These are phyloP conservation scores for Metschnikowia bowlesiae DNA, from an alignment of 805 yeast species.

Conservation along the genomic window DNA sequence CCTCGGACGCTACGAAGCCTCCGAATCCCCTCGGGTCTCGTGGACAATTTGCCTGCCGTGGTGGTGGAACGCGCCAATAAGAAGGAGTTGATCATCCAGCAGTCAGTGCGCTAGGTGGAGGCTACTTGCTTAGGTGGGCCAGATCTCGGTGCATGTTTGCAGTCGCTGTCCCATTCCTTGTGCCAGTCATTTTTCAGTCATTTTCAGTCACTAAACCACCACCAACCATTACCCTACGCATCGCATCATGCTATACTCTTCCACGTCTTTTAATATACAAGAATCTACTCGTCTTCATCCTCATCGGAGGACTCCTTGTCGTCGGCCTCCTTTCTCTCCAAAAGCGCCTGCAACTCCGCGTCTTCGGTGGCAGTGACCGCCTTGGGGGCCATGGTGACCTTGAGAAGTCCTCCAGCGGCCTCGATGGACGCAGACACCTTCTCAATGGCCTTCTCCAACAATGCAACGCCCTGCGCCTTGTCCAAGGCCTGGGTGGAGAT, in stretches of 20 bases:
- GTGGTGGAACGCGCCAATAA: conserved; percentile 39
- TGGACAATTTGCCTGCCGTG: conserved; percentile 33
- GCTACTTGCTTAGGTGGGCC: too few species aligned
- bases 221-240: too few species aligned
- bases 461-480: conserved; percentile 80
- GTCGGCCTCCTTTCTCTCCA: conserved; percentile 90
- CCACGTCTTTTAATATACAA: conserved; percentile 10
- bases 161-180: too few species aligned
- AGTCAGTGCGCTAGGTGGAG: conserved; percentile 16
- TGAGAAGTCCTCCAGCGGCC: conserved; percentile 77
- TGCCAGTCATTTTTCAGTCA: too few species aligned
- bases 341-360: conserved; percentile 92
- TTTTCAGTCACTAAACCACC: too few species aligned
- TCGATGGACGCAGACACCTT: conserved; percentile 67
- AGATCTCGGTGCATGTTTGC: too few species aligned
- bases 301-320: conserved; percentile 81
- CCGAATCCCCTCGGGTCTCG: conserved; percentile 30
- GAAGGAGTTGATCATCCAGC: conserved; percentile 26
- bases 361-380: conserved; percentile 98
- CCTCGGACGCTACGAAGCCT: conserved; percentile 39
- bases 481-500: conserved; percentile 90
- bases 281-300: conserved; percentile 45
- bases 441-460: conserved; percentile 74
- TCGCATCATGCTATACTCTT: too few species aligned
- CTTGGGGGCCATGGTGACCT: conserved; percentile 96